Base-by-base conservation (phyloP, 345 rosid genomes). In the Capsella bursapastoris region DNA sequence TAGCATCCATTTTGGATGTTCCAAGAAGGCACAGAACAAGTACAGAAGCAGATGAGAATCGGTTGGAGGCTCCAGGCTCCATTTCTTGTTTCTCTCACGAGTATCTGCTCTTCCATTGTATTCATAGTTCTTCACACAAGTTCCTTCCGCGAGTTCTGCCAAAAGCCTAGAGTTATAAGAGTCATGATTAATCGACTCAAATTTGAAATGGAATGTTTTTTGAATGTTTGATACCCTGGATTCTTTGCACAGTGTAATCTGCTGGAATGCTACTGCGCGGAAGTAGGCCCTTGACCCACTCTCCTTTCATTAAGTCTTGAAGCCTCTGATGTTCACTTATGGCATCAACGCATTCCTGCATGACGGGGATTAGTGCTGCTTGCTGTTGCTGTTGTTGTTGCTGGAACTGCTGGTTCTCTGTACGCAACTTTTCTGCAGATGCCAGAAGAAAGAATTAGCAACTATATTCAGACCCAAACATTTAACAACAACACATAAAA, bases 1-100 rank as follows among this genome's bases (percentile, higher is more conserved):
- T 12, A 91, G 82, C 97, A 89, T 95, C 99, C 99, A 95, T 80
- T 90, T 91, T 6, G 97, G 99, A 64, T 92, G 93, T 84, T 95
- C 99, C 60, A 92, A 79, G 77, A 85, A 95, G 31, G 97, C 99
- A 79, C 97, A 92, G 79, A 95, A 94, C 57, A 94, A 78, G 78
- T 95, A 95, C 55, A 89, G 75, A 58, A 92, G 97, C 78, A 95
- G 79, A 80, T 90, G 96, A 25, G 99, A 89, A 83, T 95, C 99
- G 0, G 92, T 88, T 49, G 96, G 97, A 67, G 87, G 92, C 70
- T 90, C 96, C 56, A 84, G 80, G 77, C 84, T 86, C 93, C 93
- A 85, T 72, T 88, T 87, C 85, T 86, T 87, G 78, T 86, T 91
- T 76, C 78, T 85, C 74, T 85, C 95, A 80, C 75, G 87, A 52